Base-by-base conservation (phyloP, 176 grass and related monocot species). In the Oryza rufipogon region DNA sequence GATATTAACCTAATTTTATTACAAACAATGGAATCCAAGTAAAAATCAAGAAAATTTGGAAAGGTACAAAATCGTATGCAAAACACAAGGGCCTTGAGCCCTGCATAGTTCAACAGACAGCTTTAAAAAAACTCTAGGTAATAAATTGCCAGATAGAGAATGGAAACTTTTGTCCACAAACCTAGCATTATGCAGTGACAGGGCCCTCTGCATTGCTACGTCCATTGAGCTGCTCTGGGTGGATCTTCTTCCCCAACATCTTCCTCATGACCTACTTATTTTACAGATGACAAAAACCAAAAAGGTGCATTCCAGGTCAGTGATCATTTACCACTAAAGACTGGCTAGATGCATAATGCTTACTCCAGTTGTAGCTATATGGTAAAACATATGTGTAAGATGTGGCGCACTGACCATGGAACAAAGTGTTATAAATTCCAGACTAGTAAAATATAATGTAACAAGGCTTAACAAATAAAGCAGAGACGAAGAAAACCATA, bases 161-260 rank as follows among this genome's bases (percentile, higher is more conserved):
- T 81, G 74, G 74, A 30, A 81, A 75, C 68, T 79, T 79, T 79
- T 79, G 46, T 30, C 19, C 13, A 23, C 70, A 75, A 79, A 70
- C 66, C 70, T 87, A 84, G 41, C 70, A 68, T 66, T 49, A 80
- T 82, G 68, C 71, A 77, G 81, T 68, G 72, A 90, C 82, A 88
- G 91, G 82, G 23, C n/a, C 65, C 64, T 95, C 84, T 44, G 83
- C 22, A 77, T 65, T 74, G 54, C 77, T 61, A 63, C 68, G 70
- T n/a, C 86, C 77, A 65, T 64, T 90, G 80, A 87, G 73, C 77
- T 92, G 85, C 89, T 92, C 96, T 11, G 93, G 96, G 80, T 98
- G 93, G 63, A 98, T 98, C 80, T 95, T 98, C 91, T 95, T 95
- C 78, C 93, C 92, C 73, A 98, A 54, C 91, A 98, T 95, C 83